Base-by-base conservation (phyloP, 1,284 basidiomycete genomes). In the Malassezia equina region DNA sequence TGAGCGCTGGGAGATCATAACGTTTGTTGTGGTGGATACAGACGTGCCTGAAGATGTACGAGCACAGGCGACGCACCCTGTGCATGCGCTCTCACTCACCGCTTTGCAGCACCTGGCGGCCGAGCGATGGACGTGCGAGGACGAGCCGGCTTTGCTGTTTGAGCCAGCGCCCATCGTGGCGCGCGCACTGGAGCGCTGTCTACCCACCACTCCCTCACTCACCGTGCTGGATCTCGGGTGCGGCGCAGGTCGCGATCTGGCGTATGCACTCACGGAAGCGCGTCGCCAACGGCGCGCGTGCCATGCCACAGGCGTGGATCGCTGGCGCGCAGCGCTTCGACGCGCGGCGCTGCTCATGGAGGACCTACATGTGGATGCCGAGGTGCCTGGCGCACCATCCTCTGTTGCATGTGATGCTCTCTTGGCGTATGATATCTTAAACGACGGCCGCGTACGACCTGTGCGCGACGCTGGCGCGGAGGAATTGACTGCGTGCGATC, bases 171-270 rank as follows among this genome's bases (percentile, higher is more conserved):
- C 49, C 4, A 39, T 52, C 24, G 45, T 57, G 1, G 36, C 25
- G n/a, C 55, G 55, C 15, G 36, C 32, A 7, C n/a, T 51, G 5
- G 25, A 24, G 7, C 19, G 24, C 6, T 4, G 6, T 1, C 6
- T 25, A 4, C 27, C 36, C 19, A 12, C 36, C 17, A 2, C 32
- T 5, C 5, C 17, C 12, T 4, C 36, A 9, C 9, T 40, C 13
- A 32, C 25, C 25, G 11, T 57, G 4, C 50, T 57, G 15, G 55
- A 57, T 34, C 15, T 52, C 5, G 55, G 55, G 23, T 57, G 55
- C 40, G 55, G 55, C 34, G 55, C 55, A 17, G 55, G 55, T 3
- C 55, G 55, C 49, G 55, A 57, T 34, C 17, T 47, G 6, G 47
- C 55, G 6, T 57, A 32, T 23, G 15, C 46, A 11, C 44, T 57